Evolutionary conservation across 805 yeast species (phyloP).

Genomic region (Pichia heedii): DNA sequence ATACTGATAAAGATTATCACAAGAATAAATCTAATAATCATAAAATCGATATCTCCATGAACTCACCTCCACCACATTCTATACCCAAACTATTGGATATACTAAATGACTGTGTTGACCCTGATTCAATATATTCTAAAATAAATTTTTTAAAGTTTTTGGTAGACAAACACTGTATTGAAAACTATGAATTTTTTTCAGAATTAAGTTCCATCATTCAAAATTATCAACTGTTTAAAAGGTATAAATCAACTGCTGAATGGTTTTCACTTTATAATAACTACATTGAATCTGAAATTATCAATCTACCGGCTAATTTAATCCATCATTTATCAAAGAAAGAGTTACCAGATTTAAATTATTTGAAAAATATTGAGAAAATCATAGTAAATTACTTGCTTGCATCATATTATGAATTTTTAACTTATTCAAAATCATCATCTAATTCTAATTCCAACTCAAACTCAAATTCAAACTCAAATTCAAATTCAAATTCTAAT

Average conservation of each 20-base stretch:
- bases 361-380: constrained; percentile 15
- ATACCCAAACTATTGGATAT: constrained; percentile 25
- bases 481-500: not conserved
- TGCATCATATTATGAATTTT: constrained; percentile 25
- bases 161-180: constrained; percentile 26
- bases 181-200: constrained; percentile 27
- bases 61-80: not conserved
- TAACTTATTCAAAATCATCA: constrained; percentile 7
- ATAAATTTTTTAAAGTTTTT: constrained; percentile 23
- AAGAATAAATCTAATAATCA: too few species aligned
- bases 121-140: constrained; percentile 18
- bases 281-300: constrained; percentile 24
- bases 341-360: constrained; percentile 15
- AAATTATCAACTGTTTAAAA: constrained; percentile 5
- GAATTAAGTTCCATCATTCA: constrained; percentile 18
- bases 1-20: too few species aligned
- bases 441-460: not conserved
- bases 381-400: constrained; percentile 21
- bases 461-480: not conserved
- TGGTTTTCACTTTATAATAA: constrained; percentile 23
- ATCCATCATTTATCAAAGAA: constrained; percentile 10
- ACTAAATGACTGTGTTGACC: constrained; percentile 18
- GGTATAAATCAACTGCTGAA: constrained; percentile 6
- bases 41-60: too few species aligned
- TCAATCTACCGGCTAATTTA: constrained; percentile 27